Evolutionary conservation across 768 basidiomycete genomes (phyloP).

Genomic region (Phaeolepiota aurea): DNA sequence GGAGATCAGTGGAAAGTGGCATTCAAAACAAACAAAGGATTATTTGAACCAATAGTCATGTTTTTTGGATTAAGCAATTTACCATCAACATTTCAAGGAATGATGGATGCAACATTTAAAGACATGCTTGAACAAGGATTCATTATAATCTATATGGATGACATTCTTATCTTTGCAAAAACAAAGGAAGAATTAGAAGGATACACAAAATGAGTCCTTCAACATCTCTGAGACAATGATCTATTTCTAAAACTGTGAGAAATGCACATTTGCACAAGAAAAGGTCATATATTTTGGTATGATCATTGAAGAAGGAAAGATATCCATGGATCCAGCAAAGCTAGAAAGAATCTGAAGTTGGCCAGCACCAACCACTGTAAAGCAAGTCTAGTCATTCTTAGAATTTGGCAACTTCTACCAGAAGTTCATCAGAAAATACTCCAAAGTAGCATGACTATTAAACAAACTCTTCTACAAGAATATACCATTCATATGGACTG

Average conservation of each 20-base stretch:
- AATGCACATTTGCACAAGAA: constrained; percentile 20
- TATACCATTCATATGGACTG: constrained; percentile 14
- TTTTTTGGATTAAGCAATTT: constrained; percentile 22
- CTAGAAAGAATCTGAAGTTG: constrained; percentile 18
- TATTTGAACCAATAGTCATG: constrained; percentile 35
- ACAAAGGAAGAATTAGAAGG: constrained; percentile 11
- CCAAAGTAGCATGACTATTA: constrained; percentile 15
- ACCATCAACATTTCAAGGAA: constrained; percentile 27
- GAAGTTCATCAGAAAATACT: constrained; percentile 21
- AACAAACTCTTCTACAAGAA: constrained; percentile 12
- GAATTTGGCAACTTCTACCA: constrained; percentile 31
- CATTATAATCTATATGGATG: constrained; percentile 32
- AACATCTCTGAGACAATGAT: constrained; percentile 16
- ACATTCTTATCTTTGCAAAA: constrained; percentile 27
- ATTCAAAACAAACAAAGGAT: constrained; percentile 25
- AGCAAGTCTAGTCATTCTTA: constrained; percentile 29
- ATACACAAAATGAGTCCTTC: constrained; percentile 9
- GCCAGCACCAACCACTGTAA: constrained; percentile 15
- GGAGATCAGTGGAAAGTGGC: constrained; percentile 36
- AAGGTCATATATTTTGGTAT: constrained; percentile 22
- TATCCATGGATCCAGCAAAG: constrained; percentile 25
- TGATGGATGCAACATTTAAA: constrained; percentile 10
- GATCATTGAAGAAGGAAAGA: constrained; percentile 6
- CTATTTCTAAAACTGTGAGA: constrained; percentile 28
- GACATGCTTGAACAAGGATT: constrained; percentile 14